These are phyloP conservation scores for Amoebophrya sp. DNA, from an alignment of 169 alveolate species.

Conservation along the genomic window DNA sequence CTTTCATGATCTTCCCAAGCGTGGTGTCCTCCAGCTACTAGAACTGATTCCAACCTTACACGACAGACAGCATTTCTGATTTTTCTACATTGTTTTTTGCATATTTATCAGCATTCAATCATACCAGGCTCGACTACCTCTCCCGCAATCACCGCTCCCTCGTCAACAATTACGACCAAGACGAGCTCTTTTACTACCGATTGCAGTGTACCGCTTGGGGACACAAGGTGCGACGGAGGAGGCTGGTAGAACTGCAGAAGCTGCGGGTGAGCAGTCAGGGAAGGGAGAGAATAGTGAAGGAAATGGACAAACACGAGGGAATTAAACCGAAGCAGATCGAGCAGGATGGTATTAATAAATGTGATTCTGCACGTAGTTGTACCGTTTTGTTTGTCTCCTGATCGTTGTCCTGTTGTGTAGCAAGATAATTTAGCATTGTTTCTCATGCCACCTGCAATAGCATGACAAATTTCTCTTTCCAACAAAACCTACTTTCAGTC, in stretches of 20 bases:
- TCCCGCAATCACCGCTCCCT: neutral
- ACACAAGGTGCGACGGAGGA: neutral
- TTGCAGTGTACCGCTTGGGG: neutral
- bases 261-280: neutral
- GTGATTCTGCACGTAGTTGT: too few relatives aligned
- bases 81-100: too few relatives aligned
- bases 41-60: too few relatives aligned
- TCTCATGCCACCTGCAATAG: too few relatives aligned
- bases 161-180: neutral
- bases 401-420: too few relatives aligned
- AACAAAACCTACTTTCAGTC: neutral
- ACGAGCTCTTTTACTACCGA: neutral
- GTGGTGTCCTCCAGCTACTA: neutral
- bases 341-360: neutral
- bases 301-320: neutral
- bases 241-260: neutral
- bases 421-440: too few relatives aligned
- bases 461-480: neutral
- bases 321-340: neutral
- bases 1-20: neutral
- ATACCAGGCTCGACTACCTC: too few relatives aligned
- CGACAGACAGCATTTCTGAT: too few relatives aligned
- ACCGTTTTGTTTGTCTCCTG: too few relatives aligned
- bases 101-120: too few relatives aligned
- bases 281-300: neutral